Evolutionary conservation across 306 rosid genomes (phyloP), one percentile per base, ranked within the genome.

Genomic region (Pachyrhizus erosus): DNA sequence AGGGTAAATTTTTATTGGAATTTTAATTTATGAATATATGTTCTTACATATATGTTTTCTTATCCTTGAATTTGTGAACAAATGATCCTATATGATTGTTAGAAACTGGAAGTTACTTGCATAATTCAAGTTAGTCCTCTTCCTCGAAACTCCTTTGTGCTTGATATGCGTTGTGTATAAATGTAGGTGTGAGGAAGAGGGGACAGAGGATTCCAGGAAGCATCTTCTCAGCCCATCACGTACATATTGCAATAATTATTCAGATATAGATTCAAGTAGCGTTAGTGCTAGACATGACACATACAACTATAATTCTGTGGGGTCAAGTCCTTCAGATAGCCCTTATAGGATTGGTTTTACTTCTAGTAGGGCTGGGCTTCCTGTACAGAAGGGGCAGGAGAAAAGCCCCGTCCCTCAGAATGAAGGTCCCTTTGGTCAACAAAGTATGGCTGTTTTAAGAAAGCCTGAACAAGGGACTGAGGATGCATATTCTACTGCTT

Each of bases 151-250:
- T 43, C 9, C 27, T 45, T 55, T 62, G 66, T 45, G 31, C 52
- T 39, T 82, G 84, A 80, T 65, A 70, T 40, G 37, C 46, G 39
- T 10, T 77, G 52, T 78, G 70, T 80, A 40, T 76, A 80, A 23
- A 40, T 84, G 90, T 84, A 96, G 99, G 96, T 90, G 94, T 39
- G 91, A 92, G 57, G 97, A 91, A 79, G 97, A 96, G 42, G 93
- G 90, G 84, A 83, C 61, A 11, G 96, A 87, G 80, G 92, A 93
- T 85, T 91, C 88, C 46, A 90, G 82, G 82, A 93, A 89, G 90
- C 92, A 86, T 82, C 76, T 82, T 83, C 87, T 77, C 87, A 83
- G 94, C 87, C 94, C 89, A 77, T 87, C 90, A 20, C 89, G 89
- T 93, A 95, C 91, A 86, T 93, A 90, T 81, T 86, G 84, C 57